phyloP scores from a whole-genome alignment of 2,329 filamentous ascomycete species.

The Aspergillus calidoustus region DNA sequence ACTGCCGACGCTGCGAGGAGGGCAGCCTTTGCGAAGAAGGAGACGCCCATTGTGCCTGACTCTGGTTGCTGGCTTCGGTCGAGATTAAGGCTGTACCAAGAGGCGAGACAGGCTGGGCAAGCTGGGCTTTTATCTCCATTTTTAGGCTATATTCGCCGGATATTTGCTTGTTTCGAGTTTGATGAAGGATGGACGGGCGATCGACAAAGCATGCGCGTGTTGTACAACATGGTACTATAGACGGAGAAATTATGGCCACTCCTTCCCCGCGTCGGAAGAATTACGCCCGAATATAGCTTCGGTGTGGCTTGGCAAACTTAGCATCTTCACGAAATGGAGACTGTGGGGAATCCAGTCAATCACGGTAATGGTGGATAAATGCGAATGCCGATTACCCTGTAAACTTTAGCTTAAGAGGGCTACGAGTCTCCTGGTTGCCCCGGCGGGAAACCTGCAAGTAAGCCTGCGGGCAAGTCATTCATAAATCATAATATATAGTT shows the following conservation, averaged over 20 bases:
- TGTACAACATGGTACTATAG: background rate
- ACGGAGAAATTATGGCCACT: constrained; percentile 14
- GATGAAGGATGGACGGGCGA: background rate
- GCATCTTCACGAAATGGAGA: background rate
- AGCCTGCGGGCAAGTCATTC: background rate
- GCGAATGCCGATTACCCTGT: background rate
- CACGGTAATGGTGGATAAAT: constrained; percentile 3
- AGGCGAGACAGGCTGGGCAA: background rate
- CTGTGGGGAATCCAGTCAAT: background rate
- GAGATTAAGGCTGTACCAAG: background rate
- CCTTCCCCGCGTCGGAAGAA: constrained; percentile 9
- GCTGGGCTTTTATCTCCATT: background rate
- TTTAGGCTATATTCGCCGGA: background rate
- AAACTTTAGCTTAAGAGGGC: background rate
- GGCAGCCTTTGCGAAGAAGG: background rate
- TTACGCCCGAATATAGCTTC: background rate
- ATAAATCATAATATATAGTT: background rate
- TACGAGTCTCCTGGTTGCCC: background rate
- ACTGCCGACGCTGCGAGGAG: constrained; percentile 6
- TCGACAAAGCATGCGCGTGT: background rate
- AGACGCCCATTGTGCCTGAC: background rate
- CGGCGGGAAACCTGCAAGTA: background rate
- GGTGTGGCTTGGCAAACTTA: constrained; percentile 8
- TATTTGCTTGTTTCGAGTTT: background rate
- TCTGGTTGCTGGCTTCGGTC: background rate